Evolutionary conservation across 257 asterid genomes (phyloP).

Genomic region (Solanum appendiculatum): DNA sequence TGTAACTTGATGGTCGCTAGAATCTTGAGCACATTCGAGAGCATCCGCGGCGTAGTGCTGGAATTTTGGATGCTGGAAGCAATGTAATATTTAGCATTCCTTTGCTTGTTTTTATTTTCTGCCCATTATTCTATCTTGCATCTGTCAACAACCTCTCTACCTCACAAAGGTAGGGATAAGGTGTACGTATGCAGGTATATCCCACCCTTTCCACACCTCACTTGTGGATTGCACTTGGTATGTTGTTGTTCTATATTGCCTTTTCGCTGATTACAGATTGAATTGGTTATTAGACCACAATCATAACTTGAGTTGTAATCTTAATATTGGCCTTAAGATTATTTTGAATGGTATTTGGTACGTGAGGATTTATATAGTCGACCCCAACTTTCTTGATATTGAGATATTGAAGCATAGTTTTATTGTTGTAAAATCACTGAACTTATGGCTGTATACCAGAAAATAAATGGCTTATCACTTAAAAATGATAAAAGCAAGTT

Average conservation of each 20-base stretch:
- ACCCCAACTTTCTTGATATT: neutral
- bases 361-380: neutral
- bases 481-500: neutral
- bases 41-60: neutral
- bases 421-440: neutral
- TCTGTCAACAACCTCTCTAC: neutral
- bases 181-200: neutral
- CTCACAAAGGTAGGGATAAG: neutral
- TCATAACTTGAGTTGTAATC: neutral
- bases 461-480: neutral
- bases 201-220: neutral
- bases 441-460: neutral
- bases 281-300: neutral
- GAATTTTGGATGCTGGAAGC: neutral
- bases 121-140: neutral
- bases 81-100: neutral
- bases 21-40: neutral
- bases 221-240: neutral
- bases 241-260: neutral
- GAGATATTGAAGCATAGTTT: neutral
- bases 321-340: neutral
- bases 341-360: neutral
- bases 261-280: neutral
- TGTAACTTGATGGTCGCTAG: neutral
- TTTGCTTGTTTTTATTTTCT: neutral